Evolutionary conservation across 805 yeast species (phyloP), one percentile per base, ranked within the genome.

Genomic region (Kazachstania psychrophila): DNA sequence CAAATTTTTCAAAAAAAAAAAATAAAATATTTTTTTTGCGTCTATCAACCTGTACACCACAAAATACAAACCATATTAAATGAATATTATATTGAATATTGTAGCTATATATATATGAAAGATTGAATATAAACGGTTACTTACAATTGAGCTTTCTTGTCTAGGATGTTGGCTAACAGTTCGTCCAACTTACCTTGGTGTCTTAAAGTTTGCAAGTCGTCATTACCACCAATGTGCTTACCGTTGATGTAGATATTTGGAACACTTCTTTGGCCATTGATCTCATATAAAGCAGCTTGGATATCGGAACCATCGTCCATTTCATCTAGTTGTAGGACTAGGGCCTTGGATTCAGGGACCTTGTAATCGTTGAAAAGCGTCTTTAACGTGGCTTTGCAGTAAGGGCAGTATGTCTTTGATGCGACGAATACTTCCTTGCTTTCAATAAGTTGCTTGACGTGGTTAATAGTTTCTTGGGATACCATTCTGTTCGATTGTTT

Each of bases 161-260:
- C n/a, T n/a, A n/a, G n/a, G n/a, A n/a, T n/a, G n/a, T n/a, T n/a
- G n/a, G 51, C 38, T 41, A 68, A 48, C 34, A 66, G 38, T 9
- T 36, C 48, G 40, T 70, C 73, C 54, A 85, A 72, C 61, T 77
- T 58, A 49, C 81, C 92, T 31, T 61, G 51, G 17, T 76, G 68
- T 48, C 73, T 69, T 58, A 88, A 71, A 36, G 72, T 68, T 64
- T 87, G 94, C 46, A 89, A 67, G 49, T 85, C 95, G 27, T 88
- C 79, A 72, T 87, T 85, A 44, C 98, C 98, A 42, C 98, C 98
- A 54, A 89, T 76, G 68, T 87, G 96, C 64, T 88, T 72, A 43
- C 95, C 96, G 33, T 70, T 77, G 59, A 89, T 86, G 66, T 81
- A 89, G 49, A 89, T 73, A 60, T 82, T 87, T 44, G 98, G 98